Percentiles rank a stretch among this genome's conserved stretches.
These are phyloP conservation scores for Rostrohypoxylon terebratum DNA, from an alignment of 495 filamentous ascomycete species.

Conservation along the genomic window DNA sequence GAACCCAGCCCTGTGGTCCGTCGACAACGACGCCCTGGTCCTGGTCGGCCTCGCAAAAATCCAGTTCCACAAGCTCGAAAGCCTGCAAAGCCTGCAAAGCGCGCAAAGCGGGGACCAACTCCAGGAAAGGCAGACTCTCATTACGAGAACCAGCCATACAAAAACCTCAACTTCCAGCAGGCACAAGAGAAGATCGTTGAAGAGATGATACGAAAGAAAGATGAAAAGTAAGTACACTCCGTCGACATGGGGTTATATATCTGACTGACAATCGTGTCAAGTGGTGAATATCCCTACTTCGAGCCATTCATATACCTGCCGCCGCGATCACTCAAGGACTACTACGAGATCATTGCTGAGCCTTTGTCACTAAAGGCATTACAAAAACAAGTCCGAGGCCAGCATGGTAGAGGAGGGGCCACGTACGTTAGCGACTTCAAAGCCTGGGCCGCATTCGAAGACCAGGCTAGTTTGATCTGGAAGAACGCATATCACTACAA, in stretches of 20 bases:
- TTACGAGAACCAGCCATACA: constrained; percentile 65
- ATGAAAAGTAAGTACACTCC: constrained; percentile 64
- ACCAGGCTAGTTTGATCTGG: constrained; percentile 82
- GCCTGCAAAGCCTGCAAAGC: constrained; percentile 40
- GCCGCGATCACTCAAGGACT: constrained; percentile 72
- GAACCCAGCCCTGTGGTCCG: constrained; percentile 51
- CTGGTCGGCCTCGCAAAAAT: constrained; percentile 50
- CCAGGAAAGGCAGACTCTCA: constrained; percentile 61
- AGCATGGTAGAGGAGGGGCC: constrained; percentile 70
- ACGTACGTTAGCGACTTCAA: constrained; percentile 78
- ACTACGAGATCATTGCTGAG: constrained; percentile 79
- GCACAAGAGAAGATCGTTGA: constrained; percentile 84
- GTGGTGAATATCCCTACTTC: constrained; percentile 66
- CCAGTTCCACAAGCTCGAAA: constrained; percentile 45
- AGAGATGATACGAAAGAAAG: constrained; percentile 72
- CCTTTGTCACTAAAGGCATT: constrained; percentile 78
- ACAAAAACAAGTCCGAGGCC: constrained; percentile 76
- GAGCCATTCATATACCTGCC: constrained; percentile 75
- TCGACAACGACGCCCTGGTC: constrained; percentile 41
- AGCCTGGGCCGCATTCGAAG: constrained; percentile 82
- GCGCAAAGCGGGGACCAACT: constrained; percentile 33
- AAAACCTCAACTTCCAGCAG: constrained; percentile 77
- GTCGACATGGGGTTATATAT: background rate
- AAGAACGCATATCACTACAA: constrained; percentile 89
- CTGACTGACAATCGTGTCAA: constrained; percentile 42